Base-by-base conservation (phyloP, 352 stramenopile genomes). In the Peronospora destructor region DNA sequence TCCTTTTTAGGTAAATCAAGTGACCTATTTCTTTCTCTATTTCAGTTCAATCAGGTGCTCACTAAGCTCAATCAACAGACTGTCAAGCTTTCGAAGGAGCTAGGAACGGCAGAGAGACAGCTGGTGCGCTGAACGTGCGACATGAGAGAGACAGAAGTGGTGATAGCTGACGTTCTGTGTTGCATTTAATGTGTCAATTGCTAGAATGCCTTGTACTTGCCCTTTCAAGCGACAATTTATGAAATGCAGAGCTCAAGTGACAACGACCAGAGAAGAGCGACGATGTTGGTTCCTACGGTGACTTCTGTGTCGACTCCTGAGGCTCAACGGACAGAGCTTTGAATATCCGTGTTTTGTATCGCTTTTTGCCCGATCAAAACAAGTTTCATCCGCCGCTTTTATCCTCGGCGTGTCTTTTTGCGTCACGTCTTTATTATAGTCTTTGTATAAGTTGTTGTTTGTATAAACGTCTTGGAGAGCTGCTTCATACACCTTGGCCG, bases 141-240 rank as follows among this genome's bases (percentile, higher is more conserved):
- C 13, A n/a, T 26, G 21, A 25, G 19, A 26, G 39, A 6, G n/a
- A 8, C 17, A 8, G 9, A 13, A 17, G 10, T 19, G 13, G 21
- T 26, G 26, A 7, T 34, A 8, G 14, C 25, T 57, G 7, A 61
- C 9, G n/a, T 23, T 12, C 19, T 37, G 16, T 52, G n/a, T 13
- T 49, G 25, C 23, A 23, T 44, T 23, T 39, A 35, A 32, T 11
- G 45, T 38, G 16, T 12, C 2, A 33, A 21, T 28, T 55, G 43
- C 25, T 35, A 81, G 70, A 81, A 77, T 35, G 67, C 70, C 8
- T 32, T 81, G 52, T 81, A 77, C 23, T 23, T 81, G 45, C 70
- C 70, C 2, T 81, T 81, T 44, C 70, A 81, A 54, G 64, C 70
- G 5, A 64, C 67, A 43, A 77, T 81, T 64, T 81, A 81, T 60